Base-by-base conservation (phyloP, 495 filamentous ascomycete genomes). In the Tuber calosporum region DNA sequence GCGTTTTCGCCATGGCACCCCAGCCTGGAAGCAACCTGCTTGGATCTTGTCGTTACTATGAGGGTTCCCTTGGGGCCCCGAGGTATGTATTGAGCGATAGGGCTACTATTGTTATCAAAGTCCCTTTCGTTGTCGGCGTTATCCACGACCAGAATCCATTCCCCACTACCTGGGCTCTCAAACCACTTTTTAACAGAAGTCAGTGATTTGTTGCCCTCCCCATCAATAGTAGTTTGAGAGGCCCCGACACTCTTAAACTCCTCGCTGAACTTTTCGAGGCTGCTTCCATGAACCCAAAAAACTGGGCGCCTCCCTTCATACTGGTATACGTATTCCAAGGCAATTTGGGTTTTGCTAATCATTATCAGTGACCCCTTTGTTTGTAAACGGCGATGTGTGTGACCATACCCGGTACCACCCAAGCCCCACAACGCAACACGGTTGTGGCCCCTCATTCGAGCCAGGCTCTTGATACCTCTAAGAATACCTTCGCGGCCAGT, bases 391-490 rank as follows among this genome's bases (percentile, higher is more conserved):
- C 0, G 70, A 69, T 48, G 40, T 34, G 53, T 58, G 53, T 66
- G 34, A 19, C 68, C 83, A 75, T 83, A 86, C 85, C 85, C 85
- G n/a, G 85, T 83, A n/a, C 85, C 85, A 20, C 85, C 85, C 43
- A 86, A 76, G 2, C 84, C 85, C 69, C 79, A 80, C 67, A 85
- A 72, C 3, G 84, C 84, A n/a, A 80, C 80, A 19, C 81, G 45
- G 30, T 69, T 73, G 26, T 72, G 70, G 15, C 53, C 70, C 30
- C 72, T 67, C n/a, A 20, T 69, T 9, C 7, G 76, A 80, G 15
- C 45, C 72, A 39, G 77, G 11, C 69, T 79, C 73, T 62, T 84
- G 79, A 41, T 73, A 76, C 22, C 48, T 7, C 62, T 67, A 67
- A 85, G 77, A 17, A 82, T 80, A 40, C 76, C 78, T 74, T 83